Base-by-base conservation (phyloP, 306 rosid species). In the Pterocarpus macrocarpus region DNA sequence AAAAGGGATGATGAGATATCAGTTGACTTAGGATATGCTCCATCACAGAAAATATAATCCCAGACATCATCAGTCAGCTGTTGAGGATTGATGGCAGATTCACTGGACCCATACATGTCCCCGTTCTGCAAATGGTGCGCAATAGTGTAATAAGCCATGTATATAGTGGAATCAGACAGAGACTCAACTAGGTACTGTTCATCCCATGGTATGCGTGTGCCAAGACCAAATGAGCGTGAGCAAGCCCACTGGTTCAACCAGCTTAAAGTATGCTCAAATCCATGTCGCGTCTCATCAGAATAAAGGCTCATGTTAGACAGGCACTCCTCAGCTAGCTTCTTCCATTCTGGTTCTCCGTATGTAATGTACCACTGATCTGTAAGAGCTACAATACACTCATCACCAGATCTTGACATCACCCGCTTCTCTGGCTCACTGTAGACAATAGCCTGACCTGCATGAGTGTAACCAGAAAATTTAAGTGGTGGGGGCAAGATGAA, bases 161-260 rank as follows among this genome's bases (percentile, higher is more conserved):
- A 94, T 76, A 94, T 89, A 50, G 97, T 94, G 71, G 98, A 94
- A 86, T 94, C 98, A 12, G 98, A 94, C 58, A 94, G 69, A 12
- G 98, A 94, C 87, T 94, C 98, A 2, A 94, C 97, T 33, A 94
- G 81, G 80, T 64, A 94, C 56, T 94, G 91, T 50, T 94, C 96
- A 69, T 94, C 98, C 97, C 97, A 94, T 3, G 98, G 98, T 64
- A 94, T 94, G 66, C 88, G 97, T 12, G 98, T 94, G 83, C 98
- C 98, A 66, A 94, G 92, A 57, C 98, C 97, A 84, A 94, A 94
- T n/a, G 97, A 90, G 34, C 98, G 84, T 63, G 98, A 94, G 82
- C 98, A 94, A 52, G 98, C 98, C 98, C 98, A 92, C 86, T 94
- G 98, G 77, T 92, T 94, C 78, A 94, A 87, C 97, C 97, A 94